A percentile compares a stretch with the other conserved stretches of the same genome.
phyloP scores from a whole-genome alignment of 176 grass and related monocot species.

The Carex cristatella region DNA sequence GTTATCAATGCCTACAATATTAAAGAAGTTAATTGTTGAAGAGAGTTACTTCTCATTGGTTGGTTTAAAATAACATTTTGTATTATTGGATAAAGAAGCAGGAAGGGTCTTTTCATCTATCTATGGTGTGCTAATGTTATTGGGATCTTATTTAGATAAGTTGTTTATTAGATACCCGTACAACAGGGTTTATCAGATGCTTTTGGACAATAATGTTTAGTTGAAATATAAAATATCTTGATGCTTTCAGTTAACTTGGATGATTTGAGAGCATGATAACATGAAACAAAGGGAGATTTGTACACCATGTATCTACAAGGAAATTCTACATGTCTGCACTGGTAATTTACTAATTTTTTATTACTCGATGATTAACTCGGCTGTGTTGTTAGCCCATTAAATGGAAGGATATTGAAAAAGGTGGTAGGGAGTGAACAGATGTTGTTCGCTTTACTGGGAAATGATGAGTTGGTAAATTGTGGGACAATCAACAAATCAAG shows the following conservation, averaged over 20 bases:
- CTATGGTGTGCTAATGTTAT: constrained; percentile 7
- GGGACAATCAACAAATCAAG: background rate
- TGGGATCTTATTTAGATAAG: constrained; percentile 21
- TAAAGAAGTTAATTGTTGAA: background rate
- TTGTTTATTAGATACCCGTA: constrained; percentile 14
- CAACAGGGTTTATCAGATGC: constrained; percentile 13
- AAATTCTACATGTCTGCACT: background rate
- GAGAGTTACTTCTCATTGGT: background rate
- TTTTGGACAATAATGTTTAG: constrained; percentile 19
- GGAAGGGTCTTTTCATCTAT: background rate
- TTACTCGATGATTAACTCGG: constrained; percentile 5
- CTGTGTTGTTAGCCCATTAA: background rate
- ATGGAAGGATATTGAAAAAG: background rate
- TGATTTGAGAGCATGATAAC: constrained; percentile 8
- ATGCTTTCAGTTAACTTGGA: background rate
- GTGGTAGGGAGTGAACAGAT: background rate
- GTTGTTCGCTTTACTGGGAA: background rate
- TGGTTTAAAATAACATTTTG: background rate
- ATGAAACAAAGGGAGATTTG: background rate
- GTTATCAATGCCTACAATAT: background rate
- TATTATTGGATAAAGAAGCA: constrained; percentile 10
- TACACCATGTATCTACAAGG: constrained; percentile 21
- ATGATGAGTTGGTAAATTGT: background rate
- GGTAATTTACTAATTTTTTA: constrained; percentile 14
- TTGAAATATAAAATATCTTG: constrained; percentile 11